phyloP scores from a whole-genome alignment of 208 protist species.

The Borovskyia barvae region DNA sequence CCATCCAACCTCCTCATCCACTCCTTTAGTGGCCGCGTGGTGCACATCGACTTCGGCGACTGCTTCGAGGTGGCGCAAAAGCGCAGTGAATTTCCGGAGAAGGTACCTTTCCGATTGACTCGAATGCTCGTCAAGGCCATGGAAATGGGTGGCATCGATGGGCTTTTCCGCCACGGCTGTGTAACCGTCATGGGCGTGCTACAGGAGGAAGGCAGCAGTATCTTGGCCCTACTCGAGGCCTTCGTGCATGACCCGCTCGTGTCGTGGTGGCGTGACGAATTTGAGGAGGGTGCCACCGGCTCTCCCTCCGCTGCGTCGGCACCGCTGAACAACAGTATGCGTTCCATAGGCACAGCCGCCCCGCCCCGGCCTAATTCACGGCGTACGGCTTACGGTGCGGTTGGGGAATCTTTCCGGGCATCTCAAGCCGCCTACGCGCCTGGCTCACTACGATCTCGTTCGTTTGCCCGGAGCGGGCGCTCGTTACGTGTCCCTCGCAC shows the following conservation, averaged over 20 bases:
- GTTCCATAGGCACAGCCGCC: constrained; percentile 2
- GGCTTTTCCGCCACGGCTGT: constrained; percentile 97
- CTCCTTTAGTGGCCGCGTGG: constrained; percentile 96
- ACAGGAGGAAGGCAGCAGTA: constrained; percentile 96
- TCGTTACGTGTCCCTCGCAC: constrained; percentile 16
- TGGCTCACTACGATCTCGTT: constrained; percentile 22
- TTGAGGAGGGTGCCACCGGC: constrained; percentile 17
- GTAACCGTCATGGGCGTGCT: constrained; percentile 98
- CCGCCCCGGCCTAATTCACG: constrained; percentile 21
- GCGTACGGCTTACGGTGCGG: constrained; percentile 30
- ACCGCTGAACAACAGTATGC: constrained; percentile 16
- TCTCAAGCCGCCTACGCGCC: constrained; percentile 22
- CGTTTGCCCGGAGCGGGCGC: constrained; percentile 1
- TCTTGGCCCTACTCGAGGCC: constrained; percentile 99
- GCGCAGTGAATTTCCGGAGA: constrained; percentile 98
- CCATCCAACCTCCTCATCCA: constrained; percentile 99
- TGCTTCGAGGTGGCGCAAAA: constrained; percentile 99
- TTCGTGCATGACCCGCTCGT: constrained; percentile 99
- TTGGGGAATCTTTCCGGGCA: constrained; percentile 41
- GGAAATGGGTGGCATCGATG: constrained; percentile 99
- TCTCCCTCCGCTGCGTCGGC: constrained; percentile 4
- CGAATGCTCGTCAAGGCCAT: constrained; percentile 99
- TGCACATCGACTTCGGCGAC: constrained; percentile 99
- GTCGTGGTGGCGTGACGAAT: constrained; percentile 95
- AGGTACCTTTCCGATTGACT: constrained; percentile 99